Evolutionary conservation across 192 early-diverging fungal genomes (phyloP), one percentile per base, ranked within the genome.

Genomic region (Linderina pennispora): DNA sequence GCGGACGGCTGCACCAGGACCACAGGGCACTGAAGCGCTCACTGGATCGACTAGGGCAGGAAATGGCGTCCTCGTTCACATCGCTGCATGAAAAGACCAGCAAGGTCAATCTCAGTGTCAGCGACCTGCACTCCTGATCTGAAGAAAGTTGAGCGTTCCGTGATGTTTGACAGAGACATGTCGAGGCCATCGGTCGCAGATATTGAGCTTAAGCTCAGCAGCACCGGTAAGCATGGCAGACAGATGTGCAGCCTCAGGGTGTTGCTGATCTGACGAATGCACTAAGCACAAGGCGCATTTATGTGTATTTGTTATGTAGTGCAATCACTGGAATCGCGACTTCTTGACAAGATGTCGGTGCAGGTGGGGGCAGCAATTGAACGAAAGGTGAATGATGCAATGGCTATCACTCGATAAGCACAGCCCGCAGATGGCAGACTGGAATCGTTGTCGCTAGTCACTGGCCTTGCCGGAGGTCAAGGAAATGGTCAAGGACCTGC

Each of bases 61-160:
- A 72, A 8, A 45, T 43, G 4, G 33, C 42, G 0, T 32, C 31
- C 10, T 55, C 68, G 8, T 55, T 72, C n/a, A 34, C 62, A 6
- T 65, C 57, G 1, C 36, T 72, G 7, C 68, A 65, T 20, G 68
- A 72, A 42, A 72, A 72, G 31, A 18, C 58, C 9, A 72, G 68
- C 46, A 65, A 53, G 31, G 43, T 65, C 22, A 72, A 61, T 25
- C 48, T 72, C 15, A 59, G 68, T 22, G 37, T 72, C 22, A 60
- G 57, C 31, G 68, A 72, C 20, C 38, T 72, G 32, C 68, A 72
- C 23, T 60, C 68, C n/a, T 2, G 68, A 72, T 23, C 42, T 72
- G 13, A 72, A 72, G 18, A 61, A 50, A 18, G 26, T 72, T 14
- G 68, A 72, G 32, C 43, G 68, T 13, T 35, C 39, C 11, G 52